Evolutionary conservation across 805 yeast genomes (phyloP), one percentile per base, ranked within the genome.

Genomic region (Cyberlindnera veronae): DNA sequence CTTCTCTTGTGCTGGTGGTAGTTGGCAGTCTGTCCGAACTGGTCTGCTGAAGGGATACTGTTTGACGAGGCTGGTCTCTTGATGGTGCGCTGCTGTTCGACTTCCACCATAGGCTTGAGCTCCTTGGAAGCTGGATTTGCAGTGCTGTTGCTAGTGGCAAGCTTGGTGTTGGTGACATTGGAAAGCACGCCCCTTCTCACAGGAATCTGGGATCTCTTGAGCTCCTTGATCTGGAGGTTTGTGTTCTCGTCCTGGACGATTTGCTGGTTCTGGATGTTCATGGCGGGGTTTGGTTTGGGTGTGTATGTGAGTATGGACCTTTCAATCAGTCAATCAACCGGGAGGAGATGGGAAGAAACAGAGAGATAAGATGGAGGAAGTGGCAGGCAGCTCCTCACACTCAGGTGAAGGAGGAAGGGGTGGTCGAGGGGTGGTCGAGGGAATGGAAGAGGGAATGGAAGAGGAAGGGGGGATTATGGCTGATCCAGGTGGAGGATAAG

Each of bases 11-110:
- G 48, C 22, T 37, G 24, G 26, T 39, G 28, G 13, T 41, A 27
- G 11, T 28, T 13, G 3, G 27, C 21, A 20, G 17, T 41, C 38
- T 33, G 39, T 13, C 27, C 10, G 31, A 7, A 14, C 14, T 22
- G 24, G 24, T 22, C 30, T 22, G 16, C 33, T 11, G 13, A 7
- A 11, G 41, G 39, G 32, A 52, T 39, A 29, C 47, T 46, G 18
- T 45, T 49, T 2, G 52, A 48, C 10, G 57, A 52, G 5, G 58
- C 57, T 6, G 53, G 51, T 41, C 58, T 51, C 37, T 77, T 81
- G 12, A 81, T 74, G 0, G 82, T 79, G 49, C 22, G 18, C 7
- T 31, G 22, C 23, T 30, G 26, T 10, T 11, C 17, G 10, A 9
- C 16, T 14, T 23, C 20, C 20, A n/a, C 14, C 7, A n/a, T n/a